A percentile compares a stretch with the other conserved stretches of the same genome.
Evolutionary conservation across 257 asterid genomes (phyloP).

Genomic region (Nicotiana tabacum): DNA sequence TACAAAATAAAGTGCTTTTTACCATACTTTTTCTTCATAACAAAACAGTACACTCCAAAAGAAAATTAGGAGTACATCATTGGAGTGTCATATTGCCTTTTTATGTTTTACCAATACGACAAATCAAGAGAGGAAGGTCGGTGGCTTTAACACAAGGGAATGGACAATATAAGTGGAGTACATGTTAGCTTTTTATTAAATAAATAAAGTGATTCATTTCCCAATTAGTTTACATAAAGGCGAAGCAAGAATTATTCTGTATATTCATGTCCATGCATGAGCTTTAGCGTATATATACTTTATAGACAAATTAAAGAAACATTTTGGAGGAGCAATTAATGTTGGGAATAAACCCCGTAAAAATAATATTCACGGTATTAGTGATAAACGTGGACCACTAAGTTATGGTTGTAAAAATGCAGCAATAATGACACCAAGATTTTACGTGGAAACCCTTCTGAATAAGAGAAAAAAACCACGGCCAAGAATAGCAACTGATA

Average conservation of each 20-base stretch:
- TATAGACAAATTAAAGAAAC: not conserved
- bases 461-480: too few relatives aligned
- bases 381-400: too few relatives aligned
- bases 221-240: not conserved
- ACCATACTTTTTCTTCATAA: too few relatives aligned
- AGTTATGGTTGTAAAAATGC: too few relatives aligned
- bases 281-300: not conserved
- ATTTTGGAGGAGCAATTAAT: not conserved
- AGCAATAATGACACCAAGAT: too few relatives aligned
- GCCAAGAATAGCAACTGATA: too few relatives aligned
- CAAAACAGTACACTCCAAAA: not conserved
- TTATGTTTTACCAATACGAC: not conserved
- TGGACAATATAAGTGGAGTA: not conserved
- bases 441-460: too few relatives aligned
- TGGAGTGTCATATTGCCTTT: not conserved
- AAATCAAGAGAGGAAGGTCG: not conserved
- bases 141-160: not conserved
- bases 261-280: not conserved
- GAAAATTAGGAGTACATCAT: not conserved
- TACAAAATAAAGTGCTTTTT: too few relatives aligned
- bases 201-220: not conserved
- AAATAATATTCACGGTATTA: too few relatives aligned
- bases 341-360: too few relatives aligned
- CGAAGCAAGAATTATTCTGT: not conserved
- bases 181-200: not conserved